Conservation (phyloP, 2,329 filamentous ascomycete species). For the Pseudogymnoascus sp. region DNA sequence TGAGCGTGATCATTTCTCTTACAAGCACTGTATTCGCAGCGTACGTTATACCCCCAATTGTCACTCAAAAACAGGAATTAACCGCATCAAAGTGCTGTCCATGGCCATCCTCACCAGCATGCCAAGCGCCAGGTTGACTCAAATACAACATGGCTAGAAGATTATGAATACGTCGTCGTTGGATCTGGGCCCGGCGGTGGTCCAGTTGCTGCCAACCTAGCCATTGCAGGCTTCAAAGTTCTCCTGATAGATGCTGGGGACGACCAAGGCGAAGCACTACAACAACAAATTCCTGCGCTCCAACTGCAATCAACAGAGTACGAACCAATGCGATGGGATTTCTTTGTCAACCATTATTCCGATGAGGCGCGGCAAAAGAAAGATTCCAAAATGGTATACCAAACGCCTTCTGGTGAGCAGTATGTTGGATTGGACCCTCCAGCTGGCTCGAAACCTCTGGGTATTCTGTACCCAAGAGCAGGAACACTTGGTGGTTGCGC, state of each 20-base stretch:
- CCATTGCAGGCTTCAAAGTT: constrained; percentile 41
- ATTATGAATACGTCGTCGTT: constrained; percentile 45
- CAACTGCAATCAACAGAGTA: constrained; percentile 39
- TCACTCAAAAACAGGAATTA: not conserved
- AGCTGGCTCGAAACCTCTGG: constrained; percentile 16
- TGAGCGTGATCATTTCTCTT: not conserved
- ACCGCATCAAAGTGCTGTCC: not conserved
- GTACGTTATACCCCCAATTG: not conserved
- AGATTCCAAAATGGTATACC: constrained; percentile 42
- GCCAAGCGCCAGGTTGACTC: not conserved
- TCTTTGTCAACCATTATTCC: constrained; percentile 44
- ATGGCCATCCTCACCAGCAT: not conserved
- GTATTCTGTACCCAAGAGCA: constrained; percentile 22
- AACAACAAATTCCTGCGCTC: constrained; percentile 41
- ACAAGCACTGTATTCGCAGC: not conserved
- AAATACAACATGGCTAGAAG: constrained; percentile 1
- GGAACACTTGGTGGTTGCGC: constrained; percentile 23
- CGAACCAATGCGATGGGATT: constrained; percentile 41
- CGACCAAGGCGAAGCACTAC: constrained; percentile 35
- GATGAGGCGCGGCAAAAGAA: constrained; percentile 35
- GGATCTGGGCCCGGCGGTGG: constrained; percentile 43
- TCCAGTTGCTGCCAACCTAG: constrained; percentile 41
- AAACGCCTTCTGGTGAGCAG: constrained; percentile 19
- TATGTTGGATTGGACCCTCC: constrained; percentile 21
- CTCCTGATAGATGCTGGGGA: constrained; percentile 46